Evolutionary conservation across 2,329 filamentous ascomycete genomes (phyloP).

Genomic region (Trichophyton schoenleinii): DNA sequence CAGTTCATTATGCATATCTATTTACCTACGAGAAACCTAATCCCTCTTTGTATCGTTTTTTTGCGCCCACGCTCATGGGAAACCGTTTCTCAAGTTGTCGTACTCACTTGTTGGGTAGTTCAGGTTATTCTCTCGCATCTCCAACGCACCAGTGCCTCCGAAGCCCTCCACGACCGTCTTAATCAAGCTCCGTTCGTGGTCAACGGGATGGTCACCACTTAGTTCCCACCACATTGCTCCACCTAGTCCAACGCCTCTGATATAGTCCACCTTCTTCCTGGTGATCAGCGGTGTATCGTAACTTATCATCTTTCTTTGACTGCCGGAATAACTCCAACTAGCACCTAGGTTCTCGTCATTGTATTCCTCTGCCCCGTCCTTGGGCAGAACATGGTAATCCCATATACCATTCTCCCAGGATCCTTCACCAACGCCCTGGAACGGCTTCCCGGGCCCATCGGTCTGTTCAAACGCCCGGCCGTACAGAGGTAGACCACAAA

Average conservation of each 20-base stretch:
- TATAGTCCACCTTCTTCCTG: conserved; percentile 56
- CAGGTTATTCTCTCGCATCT: conserved; percentile 9
- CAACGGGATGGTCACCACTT: conserved; percentile 49
- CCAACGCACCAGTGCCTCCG: conserved; percentile 8
- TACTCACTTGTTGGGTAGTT: conserved; percentile 10
- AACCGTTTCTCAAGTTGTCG: conserved; percentile 10
- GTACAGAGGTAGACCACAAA: conserved; percentile 85
- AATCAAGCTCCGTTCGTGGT: conserved; percentile 10
- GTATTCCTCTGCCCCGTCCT: conserved; percentile 48
- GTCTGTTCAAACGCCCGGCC: conserved; percentile 76
- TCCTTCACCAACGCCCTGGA: conserved; percentile 60
- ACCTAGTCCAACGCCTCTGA: conserved; percentile 55
- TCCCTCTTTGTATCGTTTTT: too few relatives aligned
- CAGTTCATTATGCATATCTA: background rate
- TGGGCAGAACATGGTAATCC: conserved; percentile 78
- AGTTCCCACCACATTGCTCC: conserved; percentile 98
- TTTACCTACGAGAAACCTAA: background rate
- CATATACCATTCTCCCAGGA: conserved; percentile 76
- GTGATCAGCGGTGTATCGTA: conserved; percentile 64
- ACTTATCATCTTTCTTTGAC: conserved; percentile 51
- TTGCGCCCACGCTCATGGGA: background rate
- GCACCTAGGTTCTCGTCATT: conserved; percentile 52
- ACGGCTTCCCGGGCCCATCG: conserved; percentile 57
- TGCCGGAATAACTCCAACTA: conserved; percentile 59
- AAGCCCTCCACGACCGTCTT: conserved; percentile 8